These are phyloP conservation scores for Fraxinus angustifolia DNA, from an alignment of 305 asterid species.

Conservation along the genomic window DNA sequence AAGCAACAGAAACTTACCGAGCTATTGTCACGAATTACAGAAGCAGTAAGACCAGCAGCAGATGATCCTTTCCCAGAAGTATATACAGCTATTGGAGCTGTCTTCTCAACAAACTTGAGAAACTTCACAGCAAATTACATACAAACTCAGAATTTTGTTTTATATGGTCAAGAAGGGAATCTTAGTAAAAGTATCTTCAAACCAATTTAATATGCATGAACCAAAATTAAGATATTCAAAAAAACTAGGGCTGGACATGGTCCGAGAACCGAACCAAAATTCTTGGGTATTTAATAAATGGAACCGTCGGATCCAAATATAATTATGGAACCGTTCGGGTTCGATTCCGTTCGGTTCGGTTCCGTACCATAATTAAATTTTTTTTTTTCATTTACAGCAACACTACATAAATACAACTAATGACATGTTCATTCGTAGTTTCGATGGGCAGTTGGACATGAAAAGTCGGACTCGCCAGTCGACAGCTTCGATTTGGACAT, in stretches of 20 bases:
- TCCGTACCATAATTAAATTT: too few relatives aligned
- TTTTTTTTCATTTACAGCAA: too few relatives aligned
- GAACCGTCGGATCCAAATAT: too few relatives aligned
- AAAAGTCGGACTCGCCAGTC: too few relatives aligned
- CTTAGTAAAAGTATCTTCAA: neutral
- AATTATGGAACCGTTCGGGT: too few relatives aligned
- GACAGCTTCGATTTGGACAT: too few relatives aligned
- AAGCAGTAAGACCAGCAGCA: constrained; percentile 99
- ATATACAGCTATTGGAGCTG: constrained; percentile 94
- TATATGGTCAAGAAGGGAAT: neutral
- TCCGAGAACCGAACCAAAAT: too few relatives aligned
- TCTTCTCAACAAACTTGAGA: constrained; percentile 96
- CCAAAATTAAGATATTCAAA: neutral
- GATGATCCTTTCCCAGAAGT: constrained; percentile 99
- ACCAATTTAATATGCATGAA: constrained; percentile 1
- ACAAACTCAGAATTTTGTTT: constrained; percentile 3
- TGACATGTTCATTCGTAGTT: too few relatives aligned
- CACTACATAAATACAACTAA: too few relatives aligned
- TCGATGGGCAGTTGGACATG: too few relatives aligned
- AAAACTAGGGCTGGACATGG: neutral
- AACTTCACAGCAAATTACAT: constrained; percentile 44
- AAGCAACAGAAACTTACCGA: constrained; percentile 50
- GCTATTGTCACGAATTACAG: constrained; percentile 94
- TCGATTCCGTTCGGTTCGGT: too few relatives aligned
- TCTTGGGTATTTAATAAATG: too few relatives aligned